phyloP scores from a whole-genome alignment of 169 alveolate genomes.

The Toxoplasma gondii region DNA sequence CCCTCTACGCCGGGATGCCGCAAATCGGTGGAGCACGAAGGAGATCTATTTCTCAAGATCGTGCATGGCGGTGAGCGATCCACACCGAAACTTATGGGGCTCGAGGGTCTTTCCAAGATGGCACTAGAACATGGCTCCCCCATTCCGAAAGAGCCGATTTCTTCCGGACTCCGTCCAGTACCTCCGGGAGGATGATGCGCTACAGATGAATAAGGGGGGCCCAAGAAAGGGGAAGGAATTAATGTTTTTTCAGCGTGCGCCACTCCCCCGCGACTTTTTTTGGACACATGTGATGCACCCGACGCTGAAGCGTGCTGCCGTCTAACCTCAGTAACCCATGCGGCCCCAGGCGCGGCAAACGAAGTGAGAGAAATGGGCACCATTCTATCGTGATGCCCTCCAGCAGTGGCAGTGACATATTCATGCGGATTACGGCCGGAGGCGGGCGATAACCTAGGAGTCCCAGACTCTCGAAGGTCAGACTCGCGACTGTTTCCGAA shows the following conservation, averaged over 20 bases:
- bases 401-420: no score
- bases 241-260: no score
- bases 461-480: no score
- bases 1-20: no score
- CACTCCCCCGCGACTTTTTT: no score
- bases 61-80: neutral
- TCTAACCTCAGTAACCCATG: neutral
- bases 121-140: neutral
- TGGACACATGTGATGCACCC: no score
- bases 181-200: neutral
- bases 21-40: neutral
- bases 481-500: no score
- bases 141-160: no score
- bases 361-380: neutral
- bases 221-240: no score
- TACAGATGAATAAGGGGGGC: neutral
- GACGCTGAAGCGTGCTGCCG: neutral
- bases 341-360: slow-evolving; percentile 8
- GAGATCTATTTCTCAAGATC: neutral
- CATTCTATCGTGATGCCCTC: neutral
- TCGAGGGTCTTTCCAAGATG: neutral
- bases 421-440: no score
- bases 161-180: no score
- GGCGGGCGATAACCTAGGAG: no score
- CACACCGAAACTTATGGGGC: slow-evolving; percentile 7